These are phyloP conservation scores for Aspergillus ochraceus DNA, from an alignment of 2,329 filamentous ascomycete species.

Conservation along the genomic window DNA sequence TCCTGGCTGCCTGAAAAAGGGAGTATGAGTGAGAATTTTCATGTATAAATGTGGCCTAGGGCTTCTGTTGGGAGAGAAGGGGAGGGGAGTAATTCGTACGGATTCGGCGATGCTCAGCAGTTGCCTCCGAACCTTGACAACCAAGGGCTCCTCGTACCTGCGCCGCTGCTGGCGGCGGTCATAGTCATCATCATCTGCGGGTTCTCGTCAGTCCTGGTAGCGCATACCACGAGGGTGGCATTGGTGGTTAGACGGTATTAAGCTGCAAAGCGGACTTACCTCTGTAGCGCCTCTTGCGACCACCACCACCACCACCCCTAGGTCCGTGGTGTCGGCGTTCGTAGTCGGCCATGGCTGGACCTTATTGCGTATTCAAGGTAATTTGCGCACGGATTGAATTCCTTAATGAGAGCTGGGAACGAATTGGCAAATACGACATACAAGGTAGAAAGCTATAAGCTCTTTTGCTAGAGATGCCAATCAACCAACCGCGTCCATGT, in stretches of 20 bases:
- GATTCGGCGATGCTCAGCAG: slow-evolving; percentile 80
- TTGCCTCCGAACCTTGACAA: slow-evolving; percentile 73
- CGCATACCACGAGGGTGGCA: background rate
- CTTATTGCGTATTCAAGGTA: background rate
- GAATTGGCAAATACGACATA: background rate
- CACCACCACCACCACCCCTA: slow-evolving; percentile 34
- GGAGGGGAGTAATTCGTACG: slow-evolving; percentile 32
- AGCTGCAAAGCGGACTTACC: slow-evolving; percentile 51
- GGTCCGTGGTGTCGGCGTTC: slow-evolving; percentile 57
- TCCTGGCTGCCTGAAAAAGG: slow-evolving; percentile 59
- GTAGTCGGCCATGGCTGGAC: slow-evolving; percentile 52
- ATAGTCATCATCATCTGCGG: slow-evolving; percentile 71
- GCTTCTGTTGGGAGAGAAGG: background rate
- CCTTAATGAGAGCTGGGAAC: background rate
- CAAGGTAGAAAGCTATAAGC: slow-evolving; percentile 5
- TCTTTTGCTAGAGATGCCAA: slow-evolving; percentile 4
- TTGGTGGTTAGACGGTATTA: background rate
- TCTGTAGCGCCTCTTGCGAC: slow-evolving; percentile 75
- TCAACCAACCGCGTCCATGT: slow-evolving; percentile 11
- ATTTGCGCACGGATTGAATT: background rate
- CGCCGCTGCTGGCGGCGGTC: slow-evolving; percentile 72
- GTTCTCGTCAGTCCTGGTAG: slow-evolving; percentile 4
- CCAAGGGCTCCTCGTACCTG: slow-evolving; percentile 70
- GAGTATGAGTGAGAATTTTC: slow-evolving; percentile 11
- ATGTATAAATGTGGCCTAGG: background rate